Percentiles rank a stretch among this genome's conserved stretches.
Conservation (phyloP, 768 basidiomycete genomes). For the Tricholoma sp. region DNA sequence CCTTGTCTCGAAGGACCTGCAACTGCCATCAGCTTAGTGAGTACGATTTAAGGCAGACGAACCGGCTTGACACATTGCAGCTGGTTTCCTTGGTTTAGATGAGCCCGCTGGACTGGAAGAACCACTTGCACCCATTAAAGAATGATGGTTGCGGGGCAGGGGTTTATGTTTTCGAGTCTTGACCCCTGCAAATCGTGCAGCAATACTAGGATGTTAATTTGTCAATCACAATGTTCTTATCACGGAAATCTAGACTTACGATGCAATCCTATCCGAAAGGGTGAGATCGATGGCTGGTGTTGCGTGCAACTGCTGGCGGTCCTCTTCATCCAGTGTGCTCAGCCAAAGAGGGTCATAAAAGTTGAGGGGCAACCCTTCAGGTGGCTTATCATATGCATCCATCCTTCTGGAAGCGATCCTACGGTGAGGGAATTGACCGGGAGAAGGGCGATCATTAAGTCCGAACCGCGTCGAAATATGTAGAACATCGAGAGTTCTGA, state of each 20-base stretch:
- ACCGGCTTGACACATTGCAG: too few species aligned
- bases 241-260: neutral
- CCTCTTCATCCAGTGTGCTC: neutral
- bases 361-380: constrained; percentile 2
- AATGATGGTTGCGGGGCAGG: neutral
- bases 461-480: constrained; percentile 6
- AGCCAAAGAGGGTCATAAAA: constrained; percentile 9
- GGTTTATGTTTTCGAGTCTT: neutral
- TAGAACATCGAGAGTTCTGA: constrained; percentile 5
- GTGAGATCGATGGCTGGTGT: neutral
- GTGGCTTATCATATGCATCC: neutral
- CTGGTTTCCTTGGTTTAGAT: neutral
- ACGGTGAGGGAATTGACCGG: constrained; percentile 6
- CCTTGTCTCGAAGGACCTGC: too few species aligned
- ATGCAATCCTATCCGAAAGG: neutral
- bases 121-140: neutral
- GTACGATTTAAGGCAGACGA: too few species aligned
- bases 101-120: neutral
- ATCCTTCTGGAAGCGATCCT: neutral
- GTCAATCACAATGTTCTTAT: too few species aligned
- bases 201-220: neutral
- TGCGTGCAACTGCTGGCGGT: constrained; percentile 2
- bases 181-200: neutral
- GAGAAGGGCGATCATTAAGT: neutral
- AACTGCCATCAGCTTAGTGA: too few species aligned